Evolutionary conservation across 768 basidiomycete species (phyloP), one percentile per base, ranked within the genome.

Genomic region (Clathrus columnatus): DNA sequence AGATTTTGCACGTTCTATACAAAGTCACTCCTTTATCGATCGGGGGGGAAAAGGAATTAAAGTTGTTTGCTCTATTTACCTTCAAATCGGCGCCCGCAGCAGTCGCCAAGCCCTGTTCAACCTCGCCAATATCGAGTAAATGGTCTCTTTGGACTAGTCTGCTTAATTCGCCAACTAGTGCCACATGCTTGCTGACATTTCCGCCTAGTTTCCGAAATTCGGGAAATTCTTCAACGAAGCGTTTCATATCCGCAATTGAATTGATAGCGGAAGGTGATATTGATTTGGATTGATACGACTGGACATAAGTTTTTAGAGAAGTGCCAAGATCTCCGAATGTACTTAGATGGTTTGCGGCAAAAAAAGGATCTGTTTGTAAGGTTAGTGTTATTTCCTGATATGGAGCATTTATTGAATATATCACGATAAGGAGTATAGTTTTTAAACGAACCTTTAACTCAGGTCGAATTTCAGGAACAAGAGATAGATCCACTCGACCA

Each of bases 161-260:
- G 64, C 92, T 95, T 58, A 99, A 76, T 67, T 99, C 96, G 11
- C 96, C 95, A 0, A 99, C 96, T 21, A 99, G 71, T 6, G 95
- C 91, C 20, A 98, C 96, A 64, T 98, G 96, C 70, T 98, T 99
- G 73, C 91, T 95, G 27, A 99, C 96, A 67, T 99, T 99, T 7
- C 94, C 94, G 1, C 96, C 93, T 27, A 99, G 77, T 67, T 94
- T 94, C 61, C 86, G 78, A 65, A 98, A 97, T 69, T 99, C 96
- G 1, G 96, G 96, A 70, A 95, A 99, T 63, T 97, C 94, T 67
- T 99, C 96, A 1, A 99, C 89, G 62, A 95, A 95, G 7, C 79
- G 83, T 68, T 98, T 98, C 96, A 99, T 99, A 62, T 99, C 96
- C 4, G 77, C 70, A 56, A 98, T 92, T 0, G 95, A 97, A 64